Evolutionary conservation across 2,329 filamentous ascomycete species (phyloP).

Genomic region (Ustulina deusta): DNA sequence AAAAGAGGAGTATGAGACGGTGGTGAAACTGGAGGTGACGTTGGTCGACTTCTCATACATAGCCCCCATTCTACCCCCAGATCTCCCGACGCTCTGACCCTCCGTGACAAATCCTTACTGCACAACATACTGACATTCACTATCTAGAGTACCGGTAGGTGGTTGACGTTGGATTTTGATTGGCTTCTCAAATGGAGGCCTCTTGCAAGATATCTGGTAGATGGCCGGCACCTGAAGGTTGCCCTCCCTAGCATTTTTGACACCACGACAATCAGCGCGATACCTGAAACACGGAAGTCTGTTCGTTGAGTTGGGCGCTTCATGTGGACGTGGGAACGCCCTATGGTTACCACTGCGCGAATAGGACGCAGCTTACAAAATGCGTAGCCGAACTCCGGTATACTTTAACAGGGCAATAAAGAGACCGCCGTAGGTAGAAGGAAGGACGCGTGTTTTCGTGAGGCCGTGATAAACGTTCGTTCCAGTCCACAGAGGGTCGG

Average conservation of each 20-base stretch:
- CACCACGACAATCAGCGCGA: slow-evolving; percentile 14
- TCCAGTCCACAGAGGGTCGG: not conserved
- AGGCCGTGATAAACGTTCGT: not conserved
- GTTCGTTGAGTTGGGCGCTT: slow-evolving; percentile 24
- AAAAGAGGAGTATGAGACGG: slow-evolving; percentile 42
- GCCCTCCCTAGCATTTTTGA: not conserved
- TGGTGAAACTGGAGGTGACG: slow-evolving; percentile 44
- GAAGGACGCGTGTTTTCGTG: not conserved
- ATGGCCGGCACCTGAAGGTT: slow-evolving; percentile 11
- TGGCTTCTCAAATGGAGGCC: slow-evolving; percentile 24
- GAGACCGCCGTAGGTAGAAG: not conserved
- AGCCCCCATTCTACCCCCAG: not conserved
- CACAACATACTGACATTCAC: slow-evolving; percentile 13
- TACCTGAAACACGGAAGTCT: slow-evolving; percentile 36
- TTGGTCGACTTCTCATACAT: not conserved
- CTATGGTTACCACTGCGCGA: slow-evolving; percentile 2
- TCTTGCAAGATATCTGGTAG: slow-evolving; percentile 6
- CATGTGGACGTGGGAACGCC: slow-evolving; percentile 18
- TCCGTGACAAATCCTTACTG: slow-evolving; percentile 36
- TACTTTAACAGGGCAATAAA: not conserved
- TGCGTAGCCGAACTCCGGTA: slow-evolving; percentile 5
- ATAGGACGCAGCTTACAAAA: not conserved
- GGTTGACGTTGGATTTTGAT: not conserved
- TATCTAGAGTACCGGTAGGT: not conserved
- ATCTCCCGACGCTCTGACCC: slow-evolving; percentile 36